Conservation (phyloP, 805 yeast genomes). For the Scheffersomyces amazonensis region DNA sequence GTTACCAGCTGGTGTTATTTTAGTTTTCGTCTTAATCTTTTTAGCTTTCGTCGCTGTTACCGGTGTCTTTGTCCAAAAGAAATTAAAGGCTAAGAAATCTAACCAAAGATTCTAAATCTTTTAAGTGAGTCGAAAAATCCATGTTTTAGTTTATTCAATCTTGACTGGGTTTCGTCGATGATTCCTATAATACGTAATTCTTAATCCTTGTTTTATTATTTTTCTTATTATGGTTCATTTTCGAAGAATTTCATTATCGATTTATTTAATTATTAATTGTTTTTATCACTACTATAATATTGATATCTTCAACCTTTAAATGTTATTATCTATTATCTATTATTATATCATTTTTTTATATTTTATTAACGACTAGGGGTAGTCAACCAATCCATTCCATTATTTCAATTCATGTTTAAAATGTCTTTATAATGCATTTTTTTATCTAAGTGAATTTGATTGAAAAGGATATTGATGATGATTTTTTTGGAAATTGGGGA, state of each 20-base stretch:
- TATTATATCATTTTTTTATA: slow-evolving; percentile 5
- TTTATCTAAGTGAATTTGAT: background rate
- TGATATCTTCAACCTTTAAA: slow-evolving; percentile 2
- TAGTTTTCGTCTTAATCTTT: slow-evolving; percentile 59
- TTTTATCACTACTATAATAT: background rate
- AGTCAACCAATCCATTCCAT: background rate
- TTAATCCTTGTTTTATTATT: no score
- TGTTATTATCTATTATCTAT: slow-evolving; percentile 9
- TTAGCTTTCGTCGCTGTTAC: slow-evolving; percentile 40
- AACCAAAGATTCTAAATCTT: slow-evolving; percentile 35
- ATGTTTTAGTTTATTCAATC: no score
- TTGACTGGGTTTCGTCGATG: no score
- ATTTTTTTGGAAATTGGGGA: background rate
- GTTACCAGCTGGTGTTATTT: slow-evolving; percentile 75
- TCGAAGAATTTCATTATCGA: no score
- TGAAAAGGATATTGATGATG: background rate
- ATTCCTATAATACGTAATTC: slow-evolving; percentile 1
- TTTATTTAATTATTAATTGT: background rate
- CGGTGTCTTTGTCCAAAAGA: slow-evolving; percentile 38
- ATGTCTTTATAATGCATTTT: background rate
- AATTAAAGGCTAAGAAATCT: slow-evolving; percentile 40
- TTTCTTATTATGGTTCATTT: no score
- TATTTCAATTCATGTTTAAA: slow-evolving; percentile 1
- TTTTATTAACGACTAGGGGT: slow-evolving; percentile 1
- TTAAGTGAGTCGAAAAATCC: background rate